Evolutionary conservation across 768 basidiomycete genomes (phyloP).

Genomic region (Suillus variegatus): DNA sequence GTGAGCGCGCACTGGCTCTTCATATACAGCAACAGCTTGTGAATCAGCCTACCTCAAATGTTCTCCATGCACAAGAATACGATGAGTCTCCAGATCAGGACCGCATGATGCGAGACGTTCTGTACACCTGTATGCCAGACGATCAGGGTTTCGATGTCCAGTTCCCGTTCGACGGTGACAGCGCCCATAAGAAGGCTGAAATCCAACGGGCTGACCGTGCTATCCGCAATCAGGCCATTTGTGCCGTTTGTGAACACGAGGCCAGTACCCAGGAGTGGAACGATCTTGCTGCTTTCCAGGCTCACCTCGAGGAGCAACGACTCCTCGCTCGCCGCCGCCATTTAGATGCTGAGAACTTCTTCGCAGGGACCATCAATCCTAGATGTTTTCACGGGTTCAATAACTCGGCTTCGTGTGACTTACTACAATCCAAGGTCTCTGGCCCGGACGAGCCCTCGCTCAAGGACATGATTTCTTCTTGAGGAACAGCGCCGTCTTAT

Average conservation of each 20-base stretch:
- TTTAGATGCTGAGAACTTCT: not conserved
- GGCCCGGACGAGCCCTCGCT: not conserved
- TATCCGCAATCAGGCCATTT: not conserved
- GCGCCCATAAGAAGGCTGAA: not conserved
- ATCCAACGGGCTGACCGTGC: not conserved
- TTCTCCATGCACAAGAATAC: slow-evolving; percentile 1
- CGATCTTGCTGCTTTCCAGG: not conserved
- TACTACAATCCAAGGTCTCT: not conserved
- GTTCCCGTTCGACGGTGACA: not conserved
- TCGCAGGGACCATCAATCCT: not conserved
- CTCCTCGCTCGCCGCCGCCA: not conserved
- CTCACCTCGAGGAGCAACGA: not conserved
- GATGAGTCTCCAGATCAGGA: not conserved
- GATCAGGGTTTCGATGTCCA: not conserved
- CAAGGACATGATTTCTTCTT: not conserved
- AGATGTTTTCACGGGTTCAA: not conserved
- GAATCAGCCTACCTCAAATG: slow-evolving; percentile 5
- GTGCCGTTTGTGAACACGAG: not conserved
- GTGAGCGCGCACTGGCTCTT: not conserved
- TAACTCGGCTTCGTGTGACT: not conserved
- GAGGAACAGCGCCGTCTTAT: slow-evolving; percentile 5
- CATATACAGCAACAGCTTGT: not conserved
- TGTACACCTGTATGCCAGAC: not conserved
- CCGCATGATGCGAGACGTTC: not conserved
- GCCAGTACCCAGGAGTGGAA: not conserved